phyloP scores from a whole-genome alignment of 768 basidiomycete genomes.

The Filobasidium wieringae region DNA sequence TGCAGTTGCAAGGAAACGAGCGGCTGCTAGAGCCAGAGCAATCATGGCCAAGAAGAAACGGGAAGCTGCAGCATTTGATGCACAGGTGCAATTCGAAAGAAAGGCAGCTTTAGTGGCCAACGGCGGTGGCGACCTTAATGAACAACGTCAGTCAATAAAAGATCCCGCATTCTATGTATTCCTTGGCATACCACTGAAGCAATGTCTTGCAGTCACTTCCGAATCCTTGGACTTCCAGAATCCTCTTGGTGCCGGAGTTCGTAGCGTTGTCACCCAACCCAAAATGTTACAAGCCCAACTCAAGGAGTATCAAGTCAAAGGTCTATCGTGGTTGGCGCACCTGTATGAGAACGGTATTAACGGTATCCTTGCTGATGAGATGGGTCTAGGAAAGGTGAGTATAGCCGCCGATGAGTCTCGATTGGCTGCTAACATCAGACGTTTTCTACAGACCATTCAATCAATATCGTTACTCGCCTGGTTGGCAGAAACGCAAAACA shows the following conservation, averaged over 20 bases:
- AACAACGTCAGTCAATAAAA: neutral
- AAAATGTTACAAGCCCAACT: conserved; percentile 91
- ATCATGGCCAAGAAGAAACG: conserved; percentile 12
- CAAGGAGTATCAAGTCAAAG: conserved; percentile 97
- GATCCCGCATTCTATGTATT: neutral
- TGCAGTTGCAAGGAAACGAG: conserved; percentile 7
- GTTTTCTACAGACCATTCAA: conserved; percentile 59
- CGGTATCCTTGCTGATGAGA: conserved; percentile 96
- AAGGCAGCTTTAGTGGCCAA: conserved; percentile 5
- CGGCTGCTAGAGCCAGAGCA: conserved; percentile 14
- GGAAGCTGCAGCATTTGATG: conserved; percentile 14
- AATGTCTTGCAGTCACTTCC: conserved; percentile 58
- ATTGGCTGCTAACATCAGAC: neutral
- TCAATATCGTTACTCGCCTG: conserved; percentile 92
- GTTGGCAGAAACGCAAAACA: conserved; percentile 90
- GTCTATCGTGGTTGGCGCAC: conserved; percentile 93
- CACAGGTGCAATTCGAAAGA: conserved; percentile 10
- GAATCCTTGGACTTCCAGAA: conserved; percentile 85
- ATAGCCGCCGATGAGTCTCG: neutral
- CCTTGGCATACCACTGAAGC: neutral
- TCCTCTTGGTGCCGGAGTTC: conserved; percentile 75
- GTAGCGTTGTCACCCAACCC: conserved; percentile 77
- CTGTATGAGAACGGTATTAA: conserved; percentile 99
- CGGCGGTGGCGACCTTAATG: conserved; percentile 9
- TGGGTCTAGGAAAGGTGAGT: conserved; percentile 54